Evolutionary conservation across 768 basidiomycete species (phyloP).

Genomic region (Lactarius psammicola): DNA sequence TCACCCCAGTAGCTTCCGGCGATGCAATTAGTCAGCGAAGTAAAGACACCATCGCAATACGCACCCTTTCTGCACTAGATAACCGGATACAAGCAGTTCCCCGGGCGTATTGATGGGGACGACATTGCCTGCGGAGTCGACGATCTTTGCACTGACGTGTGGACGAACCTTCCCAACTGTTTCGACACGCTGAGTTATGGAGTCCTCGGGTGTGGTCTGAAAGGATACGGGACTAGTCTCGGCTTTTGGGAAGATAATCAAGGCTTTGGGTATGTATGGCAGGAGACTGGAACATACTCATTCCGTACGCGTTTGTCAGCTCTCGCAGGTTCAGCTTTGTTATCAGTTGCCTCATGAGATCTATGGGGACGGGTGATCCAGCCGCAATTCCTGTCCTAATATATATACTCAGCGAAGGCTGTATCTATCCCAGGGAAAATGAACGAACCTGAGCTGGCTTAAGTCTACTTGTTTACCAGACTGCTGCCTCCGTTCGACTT

Average conservation of each 20-base stretch:
- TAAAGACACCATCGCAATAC: constrained; percentile 24
- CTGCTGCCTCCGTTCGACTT: constrained; percentile 55
- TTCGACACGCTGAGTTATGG: constrained; percentile 72
- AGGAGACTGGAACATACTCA: constrained; percentile 56
- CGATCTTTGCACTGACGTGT: constrained; percentile 73
- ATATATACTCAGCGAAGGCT: not conserved
- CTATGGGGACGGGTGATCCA: constrained; percentile 75
- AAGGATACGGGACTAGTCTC: constrained; percentile 86
- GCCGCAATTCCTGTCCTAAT: constrained; percentile 79
- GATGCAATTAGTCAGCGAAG: not conserved
- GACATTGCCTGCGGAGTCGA: constrained; percentile 55
- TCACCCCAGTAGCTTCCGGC: constrained; percentile 74
- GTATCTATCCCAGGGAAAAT: not conserved
- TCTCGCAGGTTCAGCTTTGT: constrained; percentile 63
- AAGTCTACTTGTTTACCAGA: constrained; percentile 50
- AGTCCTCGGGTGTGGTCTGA: constrained; percentile 69
- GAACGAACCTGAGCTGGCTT: constrained; percentile 60
- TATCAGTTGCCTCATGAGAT: constrained; percentile 74
- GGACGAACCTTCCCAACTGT: constrained; percentile 77
- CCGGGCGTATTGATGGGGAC: constrained; percentile 75
- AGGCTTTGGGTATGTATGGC: constrained; percentile 7
- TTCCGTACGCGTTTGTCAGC: constrained; percentile 78
- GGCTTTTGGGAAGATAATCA: constrained; percentile 42
- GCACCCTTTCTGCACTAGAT: constrained; percentile 77
- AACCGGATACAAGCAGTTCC: constrained; percentile 72